These are phyloP conservation scores for Pichia nanzhaoensis DNA, from an alignment of 805 yeast species.

Conservation along the genomic window DNA sequence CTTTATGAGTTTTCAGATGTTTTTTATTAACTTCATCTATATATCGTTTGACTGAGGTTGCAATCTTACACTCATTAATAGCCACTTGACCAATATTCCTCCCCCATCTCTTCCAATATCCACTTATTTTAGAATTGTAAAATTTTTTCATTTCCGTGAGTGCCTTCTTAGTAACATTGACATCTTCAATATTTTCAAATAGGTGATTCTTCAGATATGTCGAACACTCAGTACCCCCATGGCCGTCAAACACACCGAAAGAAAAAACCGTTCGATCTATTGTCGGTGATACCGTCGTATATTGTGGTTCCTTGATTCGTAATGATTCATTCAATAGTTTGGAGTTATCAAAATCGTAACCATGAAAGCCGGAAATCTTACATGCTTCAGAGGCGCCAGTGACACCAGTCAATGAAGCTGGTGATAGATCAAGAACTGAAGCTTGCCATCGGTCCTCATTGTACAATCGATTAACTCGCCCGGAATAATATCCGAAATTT, in stretches of 20 bases:
- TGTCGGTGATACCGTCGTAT: constrained; percentile 8
- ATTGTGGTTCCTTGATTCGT: constrained; percentile 10
- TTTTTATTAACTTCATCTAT: constrained; percentile 8
- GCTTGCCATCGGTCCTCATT: constrained; percentile 70
- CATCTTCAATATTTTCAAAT: constrained; percentile 44
- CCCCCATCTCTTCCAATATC: constrained; percentile 81
- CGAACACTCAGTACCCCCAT: constrained; percentile 80
- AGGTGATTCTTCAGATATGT: constrained; percentile 50
- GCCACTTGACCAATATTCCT: constrained; percentile 28
- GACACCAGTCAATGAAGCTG: neutral
- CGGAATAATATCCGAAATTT: constrained; percentile 71
- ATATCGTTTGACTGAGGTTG: neutral
- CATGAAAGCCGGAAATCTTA: neutral
- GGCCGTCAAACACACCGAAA: constrained; percentile 86
- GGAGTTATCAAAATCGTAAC: constrained; percentile 4
- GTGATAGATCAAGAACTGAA: constrained; percentile 4
- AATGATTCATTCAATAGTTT: constrained; percentile 11
- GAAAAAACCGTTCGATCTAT: constrained; percentile 43
- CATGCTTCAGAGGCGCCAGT: neutral
- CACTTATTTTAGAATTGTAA: constrained; percentile 59
- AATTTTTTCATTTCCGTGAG: constrained; percentile 40
- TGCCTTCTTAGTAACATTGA: constrained; percentile 29
- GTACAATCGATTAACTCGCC: constrained; percentile 65
- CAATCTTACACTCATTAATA: constrained; percentile 3
- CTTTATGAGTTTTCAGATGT: constrained; percentile 5